Conservation (phyloP, 176 grass and related monocot species). For the Juncus effusus region DNA sequence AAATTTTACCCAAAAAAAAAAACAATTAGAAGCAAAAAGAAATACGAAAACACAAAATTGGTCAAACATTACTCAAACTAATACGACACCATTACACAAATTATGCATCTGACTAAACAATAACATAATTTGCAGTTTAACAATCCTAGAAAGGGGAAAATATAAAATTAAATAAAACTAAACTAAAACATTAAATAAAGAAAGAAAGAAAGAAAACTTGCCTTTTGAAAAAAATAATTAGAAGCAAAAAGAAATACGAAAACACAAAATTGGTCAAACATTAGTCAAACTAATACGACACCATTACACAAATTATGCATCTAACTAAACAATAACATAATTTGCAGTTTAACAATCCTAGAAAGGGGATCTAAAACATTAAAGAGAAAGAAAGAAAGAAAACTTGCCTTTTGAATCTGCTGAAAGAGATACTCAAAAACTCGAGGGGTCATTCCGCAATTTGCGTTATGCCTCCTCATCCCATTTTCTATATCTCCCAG, state of each 20-base stretch:
- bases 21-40: background rate
- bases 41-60: conserved; percentile 2
- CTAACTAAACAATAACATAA: no score
- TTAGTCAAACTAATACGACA: no score
- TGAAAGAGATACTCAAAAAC: conserved; percentile 96
- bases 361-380: background rate
- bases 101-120: no score
- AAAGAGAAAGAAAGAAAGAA: conserved; percentile 6
- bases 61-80: background rate
- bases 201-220: background rate
- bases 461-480: conserved; percentile 75
- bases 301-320: no score
- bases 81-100: no score
- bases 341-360: no score
- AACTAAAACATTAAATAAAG: background rate
- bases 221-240: no score
- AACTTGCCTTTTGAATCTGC: conserved; percentile 77
- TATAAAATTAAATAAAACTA: conserved; percentile 5
- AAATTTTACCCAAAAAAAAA: no score
- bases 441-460: conserved; percentile 96
- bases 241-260: background rate
- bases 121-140: no score
- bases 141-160: no score
- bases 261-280: conserved; percentile 3
- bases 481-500: conserved; percentile 94